A percentile compares a stretch with the other conserved stretches of the same genome.
Evolutionary conservation across 2,329 filamentous ascomycete species (phyloP).

Genomic region (Cadophora malorum): DNA sequence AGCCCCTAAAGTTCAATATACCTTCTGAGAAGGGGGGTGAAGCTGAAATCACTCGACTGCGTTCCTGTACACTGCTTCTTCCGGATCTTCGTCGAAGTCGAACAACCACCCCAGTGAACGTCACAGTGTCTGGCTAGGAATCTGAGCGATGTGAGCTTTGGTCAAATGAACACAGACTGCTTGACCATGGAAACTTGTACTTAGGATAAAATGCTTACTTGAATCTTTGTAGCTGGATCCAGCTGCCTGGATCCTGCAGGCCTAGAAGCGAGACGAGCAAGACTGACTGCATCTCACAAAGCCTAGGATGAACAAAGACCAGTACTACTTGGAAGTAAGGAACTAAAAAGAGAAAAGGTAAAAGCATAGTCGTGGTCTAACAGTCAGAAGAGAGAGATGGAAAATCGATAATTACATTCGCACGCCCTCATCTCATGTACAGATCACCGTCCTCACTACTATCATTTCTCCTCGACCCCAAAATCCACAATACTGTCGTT

Average conservation of each 20-base stretch:
- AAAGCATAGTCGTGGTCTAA: no score
- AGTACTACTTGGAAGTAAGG: no score
- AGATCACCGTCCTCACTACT: neutral
- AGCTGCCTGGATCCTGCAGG: no score
- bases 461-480: neutral
- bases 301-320: no score
- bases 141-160: neutral
- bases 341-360: no score
- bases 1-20: no score
- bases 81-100: neutral
- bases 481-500: neutral
- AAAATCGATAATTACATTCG: neutral
- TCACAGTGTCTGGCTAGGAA: neutral
- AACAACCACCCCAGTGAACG: neutral
- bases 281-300: neutral
- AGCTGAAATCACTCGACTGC: neutral
- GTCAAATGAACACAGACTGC: no score
- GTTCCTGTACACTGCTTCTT: neutral
- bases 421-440: neutral
- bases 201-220: neutral
- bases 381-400: neutral
- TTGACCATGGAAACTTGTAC: neutral
- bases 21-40: no score
- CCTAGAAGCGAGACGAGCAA: neutral
- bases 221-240: no score